These are phyloP conservation scores for Aspergillus brunneoviolaceus DNA, from an alignment of 2,329 filamentous ascomycete species.

Conservation along the genomic window DNA sequence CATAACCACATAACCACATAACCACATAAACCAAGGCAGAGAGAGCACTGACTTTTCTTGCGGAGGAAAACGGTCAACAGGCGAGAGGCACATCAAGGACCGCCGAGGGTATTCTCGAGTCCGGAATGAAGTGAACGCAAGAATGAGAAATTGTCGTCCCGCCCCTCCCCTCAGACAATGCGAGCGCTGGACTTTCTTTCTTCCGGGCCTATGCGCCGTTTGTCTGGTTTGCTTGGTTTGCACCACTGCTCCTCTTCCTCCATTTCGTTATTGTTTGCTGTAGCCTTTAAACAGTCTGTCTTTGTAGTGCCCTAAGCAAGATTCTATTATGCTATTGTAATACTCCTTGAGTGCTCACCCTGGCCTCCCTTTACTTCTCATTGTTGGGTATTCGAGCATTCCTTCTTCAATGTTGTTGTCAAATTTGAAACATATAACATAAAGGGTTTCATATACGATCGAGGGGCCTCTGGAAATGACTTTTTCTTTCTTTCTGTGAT, in stretches of 20 bases:
- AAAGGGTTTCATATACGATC: not conserved
- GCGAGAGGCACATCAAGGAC: conserved; percentile 35
- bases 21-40: not conserved
- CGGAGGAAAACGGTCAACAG: not conserved
- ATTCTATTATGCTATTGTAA: too few relatives aligned
- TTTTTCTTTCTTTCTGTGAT: too few relatives aligned
- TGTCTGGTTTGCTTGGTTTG: not conserved
- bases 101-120: conserved; percentile 46
- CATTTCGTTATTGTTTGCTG: too few relatives aligned
- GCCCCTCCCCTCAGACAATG: conserved; percentile 12
- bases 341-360: too few relatives aligned
- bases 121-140: conserved; percentile 42
- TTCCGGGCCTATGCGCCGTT: not conserved
- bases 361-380: too few relatives aligned
- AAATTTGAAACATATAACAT: not conserved
- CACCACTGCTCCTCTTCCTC: not conserved
- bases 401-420: too few relatives aligned
- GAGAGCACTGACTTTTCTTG: not conserved
- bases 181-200: not conserved
- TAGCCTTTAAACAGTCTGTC: too few relatives aligned
- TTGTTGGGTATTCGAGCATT: too few relatives aligned
- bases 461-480: not conserved
- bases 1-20: too few relatives aligned
- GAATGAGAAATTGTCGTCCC: conserved; percentile 36
- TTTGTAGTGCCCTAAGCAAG: too few relatives aligned